Percentiles rank a stretch among this genome's conserved stretches.
phyloP scores from a whole-genome alignment of 1,284 basidiomycete genomes.

The Thecaphora frezii region DNA sequence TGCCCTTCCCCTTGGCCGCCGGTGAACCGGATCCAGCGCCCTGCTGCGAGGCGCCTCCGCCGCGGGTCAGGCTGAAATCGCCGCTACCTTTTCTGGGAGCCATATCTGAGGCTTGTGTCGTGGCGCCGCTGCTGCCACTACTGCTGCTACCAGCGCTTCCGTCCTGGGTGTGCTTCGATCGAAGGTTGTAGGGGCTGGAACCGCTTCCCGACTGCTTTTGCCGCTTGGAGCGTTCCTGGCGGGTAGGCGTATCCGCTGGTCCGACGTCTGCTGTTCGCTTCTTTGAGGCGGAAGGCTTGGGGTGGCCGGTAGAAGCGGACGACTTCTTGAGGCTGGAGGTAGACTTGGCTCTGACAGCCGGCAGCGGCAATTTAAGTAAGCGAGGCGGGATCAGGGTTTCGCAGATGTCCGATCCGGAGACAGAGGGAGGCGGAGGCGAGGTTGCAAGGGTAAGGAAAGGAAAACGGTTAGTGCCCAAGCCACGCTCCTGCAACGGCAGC shows the following conservation, averaged over 20 bases:
- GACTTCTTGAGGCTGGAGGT: too few species aligned
- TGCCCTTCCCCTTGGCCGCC: constrained; percentile 3
- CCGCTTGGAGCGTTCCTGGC: background rate
- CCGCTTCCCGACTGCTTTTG: background rate
- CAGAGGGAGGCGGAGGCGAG: too few species aligned
- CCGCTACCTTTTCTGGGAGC: background rate
- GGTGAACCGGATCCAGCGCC: background rate
- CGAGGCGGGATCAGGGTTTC: too few species aligned
- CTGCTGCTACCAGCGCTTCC: too few species aligned
- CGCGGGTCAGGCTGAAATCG: background rate
- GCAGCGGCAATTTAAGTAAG: too few species aligned
- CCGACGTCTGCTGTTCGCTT: background rate
- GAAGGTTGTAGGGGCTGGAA: background rate
- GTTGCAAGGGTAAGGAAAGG: too few species aligned
- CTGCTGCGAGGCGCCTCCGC: background rate
- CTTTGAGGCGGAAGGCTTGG: background rate
- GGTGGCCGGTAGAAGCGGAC: too few species aligned
- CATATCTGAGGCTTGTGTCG: background rate
- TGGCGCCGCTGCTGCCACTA: background rate
- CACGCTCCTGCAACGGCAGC: too few species aligned
- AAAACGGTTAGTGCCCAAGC: too few species aligned
- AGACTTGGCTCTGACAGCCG: too few species aligned
- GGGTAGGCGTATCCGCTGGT: background rate
- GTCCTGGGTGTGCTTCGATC: background rate
- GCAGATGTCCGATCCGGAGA: too few species aligned